Evolutionary conservation across 495 filamentous ascomycete genomes (phyloP), one percentile per base, ranked within the genome.

Genomic region (Darksidea phi): DNA sequence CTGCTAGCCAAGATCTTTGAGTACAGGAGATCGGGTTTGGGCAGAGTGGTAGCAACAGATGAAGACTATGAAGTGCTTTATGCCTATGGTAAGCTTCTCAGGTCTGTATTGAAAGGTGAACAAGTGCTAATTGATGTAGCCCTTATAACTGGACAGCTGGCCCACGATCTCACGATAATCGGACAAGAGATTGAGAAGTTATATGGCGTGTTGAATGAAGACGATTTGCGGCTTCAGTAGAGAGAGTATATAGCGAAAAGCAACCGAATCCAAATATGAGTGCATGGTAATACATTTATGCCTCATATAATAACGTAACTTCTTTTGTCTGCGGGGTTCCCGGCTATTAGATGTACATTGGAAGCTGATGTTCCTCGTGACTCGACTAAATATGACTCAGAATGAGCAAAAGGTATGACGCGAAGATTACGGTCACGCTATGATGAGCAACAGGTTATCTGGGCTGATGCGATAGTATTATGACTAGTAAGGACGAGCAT

Each of bases 1-100:
- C 73, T 97, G 42, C 78, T 98, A n/a, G 89, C 90, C 11, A 93
- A 90, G 73, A 86, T 96, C 37, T 95, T 91, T 62, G 84, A 84
- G 63, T 97, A 91, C 73, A 78, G 92, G 26, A 86, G 86, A 68
- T 81, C 86, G 54, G 81, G 80, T n/a, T 79, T 79, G n/a, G 77
- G 68, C 5, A 72, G 74, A 21, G 75, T 78, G 18, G 71, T 76
- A 26, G 78, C 82, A 2, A 82, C 76, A 0, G 86, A 89, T 59
- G 83, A 87, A 57, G 87, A 89, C 60, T 88, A 86, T 70, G 84
- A 85, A 41, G 65, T 88, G 54, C 72, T 89, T 5, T 90, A 89
- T 77, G 84, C 87, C n/a, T 90, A 87, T 71, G 81, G 85, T 88
- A 70, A 70, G 78, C 65, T n/a, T n/a, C n/a, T n/a, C n/a, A n/a